Conservation (phyloP, 805 yeast species). For the Candida morakotiae region DNA sequence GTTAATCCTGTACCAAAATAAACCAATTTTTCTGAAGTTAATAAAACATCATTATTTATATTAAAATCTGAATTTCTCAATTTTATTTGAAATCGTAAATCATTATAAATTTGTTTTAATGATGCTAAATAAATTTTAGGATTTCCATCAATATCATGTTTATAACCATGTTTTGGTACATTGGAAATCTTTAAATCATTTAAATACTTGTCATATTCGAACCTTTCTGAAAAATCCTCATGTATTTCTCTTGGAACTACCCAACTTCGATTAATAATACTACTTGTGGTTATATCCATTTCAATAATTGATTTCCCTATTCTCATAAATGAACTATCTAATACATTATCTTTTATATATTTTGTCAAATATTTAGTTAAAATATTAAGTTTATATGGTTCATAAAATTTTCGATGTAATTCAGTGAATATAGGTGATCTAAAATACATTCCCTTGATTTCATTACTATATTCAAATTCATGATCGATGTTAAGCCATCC, state of each 20-base stretch:
- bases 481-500: conserved; percentile 57
- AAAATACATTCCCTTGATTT: conserved; percentile 35
- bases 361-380: conserved; percentile 6
- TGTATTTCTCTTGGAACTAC: conserved; percentile 48
- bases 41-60: conserved; percentile 6
- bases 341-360: conserved; percentile 24
- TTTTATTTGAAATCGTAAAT: conserved; percentile 50
- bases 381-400: conserved; percentile 6
- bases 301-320: conserved; percentile 66
- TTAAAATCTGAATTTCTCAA: conserved; percentile 5
- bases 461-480: conserved; percentile 9
- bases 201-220: conserved; percentile 9
- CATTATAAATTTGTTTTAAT: conserved; percentile 52
- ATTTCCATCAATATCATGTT: conserved; percentile 8
- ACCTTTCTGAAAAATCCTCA: conserved; percentile 41
- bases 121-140: conserved; percentile 42
- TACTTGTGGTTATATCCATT: conserved; percentile 60
- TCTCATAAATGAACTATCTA: conserved; percentile 39
- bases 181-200: conserved; percentile 1
- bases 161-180: conserved; percentile 8
- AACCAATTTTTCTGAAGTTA: conserved; percentile 7
- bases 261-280: conserved; percentile 53
- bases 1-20: conserved; percentile 21
- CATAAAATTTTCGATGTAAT: conserved; percentile 13
- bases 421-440: conserved; percentile 48